Evolutionary conservation across 2,329 filamentous ascomycete genomes (phyloP).

Genomic region (Epichloe brachyelytri): DNA sequence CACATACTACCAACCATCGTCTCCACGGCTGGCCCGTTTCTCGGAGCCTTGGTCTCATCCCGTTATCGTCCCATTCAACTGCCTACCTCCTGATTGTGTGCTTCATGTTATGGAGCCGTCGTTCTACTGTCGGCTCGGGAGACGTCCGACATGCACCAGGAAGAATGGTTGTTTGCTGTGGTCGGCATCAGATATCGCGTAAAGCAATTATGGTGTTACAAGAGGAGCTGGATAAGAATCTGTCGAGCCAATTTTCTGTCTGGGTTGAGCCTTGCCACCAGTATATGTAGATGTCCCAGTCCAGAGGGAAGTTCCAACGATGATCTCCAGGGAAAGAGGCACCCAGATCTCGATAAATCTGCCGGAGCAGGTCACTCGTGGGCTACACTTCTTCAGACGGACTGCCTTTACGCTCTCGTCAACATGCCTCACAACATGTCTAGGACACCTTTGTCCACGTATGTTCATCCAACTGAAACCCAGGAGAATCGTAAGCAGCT

Average conservation of each 20-base stretch:
- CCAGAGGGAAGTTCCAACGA: background rate
- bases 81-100: background rate
- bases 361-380: background rate
- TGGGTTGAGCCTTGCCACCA: background rate
- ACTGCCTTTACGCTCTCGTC: background rate
- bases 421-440: background rate
- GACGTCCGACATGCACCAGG: background rate
- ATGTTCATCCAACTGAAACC: background rate
- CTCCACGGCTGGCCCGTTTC: background rate
- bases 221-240: background rate
- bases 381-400: background rate
- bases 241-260: background rate
- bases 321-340: too few relatives aligned
- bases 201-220: background rate
- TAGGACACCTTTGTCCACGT: background rate
- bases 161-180: background rate
- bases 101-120: background rate
- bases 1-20: background rate
- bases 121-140: background rate
- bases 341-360: too few relatives aligned
- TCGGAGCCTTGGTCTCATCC: background rate
- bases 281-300: background rate
- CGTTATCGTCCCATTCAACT: background rate
- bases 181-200: background rate
- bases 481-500: background rate